Evolutionary conservation across 2,329 filamentous ascomycete genomes (phyloP).

Genomic region (Verticillium longisporum): DNA sequence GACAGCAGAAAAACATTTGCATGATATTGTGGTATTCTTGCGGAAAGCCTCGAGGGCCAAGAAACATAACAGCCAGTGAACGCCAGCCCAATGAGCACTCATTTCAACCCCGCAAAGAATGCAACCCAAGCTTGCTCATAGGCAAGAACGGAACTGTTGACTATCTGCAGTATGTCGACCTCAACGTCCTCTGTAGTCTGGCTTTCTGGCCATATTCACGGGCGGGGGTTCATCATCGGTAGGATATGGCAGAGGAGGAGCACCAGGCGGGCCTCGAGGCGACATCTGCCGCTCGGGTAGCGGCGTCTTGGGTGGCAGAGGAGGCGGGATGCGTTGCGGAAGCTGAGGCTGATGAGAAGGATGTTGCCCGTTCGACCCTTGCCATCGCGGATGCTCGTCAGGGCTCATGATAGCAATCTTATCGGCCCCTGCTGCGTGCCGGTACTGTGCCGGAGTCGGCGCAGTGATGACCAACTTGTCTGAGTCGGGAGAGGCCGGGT

Average conservation of each 20-base stretch:
- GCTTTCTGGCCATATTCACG: slow-evolving; percentile 83
- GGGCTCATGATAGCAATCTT: slow-evolving; percentile 58
- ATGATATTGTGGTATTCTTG: neutral
- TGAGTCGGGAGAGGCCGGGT: slow-evolving; percentile 27
- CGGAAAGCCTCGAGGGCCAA: neutral
- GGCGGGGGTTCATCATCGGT: slow-evolving; percentile 71
- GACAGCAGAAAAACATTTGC: neutral
- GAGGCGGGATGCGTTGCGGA: slow-evolving; percentile 47
- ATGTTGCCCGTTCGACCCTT: slow-evolving; percentile 9
- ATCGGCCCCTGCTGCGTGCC: slow-evolving; percentile 52
- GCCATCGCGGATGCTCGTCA: slow-evolving; percentile 49
- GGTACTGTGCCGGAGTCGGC: slow-evolving; percentile 54
- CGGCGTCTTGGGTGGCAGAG: slow-evolving; percentile 71
- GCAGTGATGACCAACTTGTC: slow-evolving; percentile 51
- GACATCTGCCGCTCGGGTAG: slow-evolving; percentile 44
- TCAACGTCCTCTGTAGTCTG: slow-evolving; percentile 55
- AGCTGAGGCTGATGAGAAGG: slow-evolving; percentile 14
- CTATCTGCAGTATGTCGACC: neutral
- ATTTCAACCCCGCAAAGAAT: neutral
- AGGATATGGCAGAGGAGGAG: slow-evolving; percentile 63
- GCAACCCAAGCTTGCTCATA: neutral
- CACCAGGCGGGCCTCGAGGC: slow-evolving; percentile 25
- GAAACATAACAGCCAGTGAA: neutral
- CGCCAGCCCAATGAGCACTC: neutral
- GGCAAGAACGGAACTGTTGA: neutral